Evolutionary conservation across 257 asterid genomes (phyloP).

Genomic region (Coffea canephora): DNA sequence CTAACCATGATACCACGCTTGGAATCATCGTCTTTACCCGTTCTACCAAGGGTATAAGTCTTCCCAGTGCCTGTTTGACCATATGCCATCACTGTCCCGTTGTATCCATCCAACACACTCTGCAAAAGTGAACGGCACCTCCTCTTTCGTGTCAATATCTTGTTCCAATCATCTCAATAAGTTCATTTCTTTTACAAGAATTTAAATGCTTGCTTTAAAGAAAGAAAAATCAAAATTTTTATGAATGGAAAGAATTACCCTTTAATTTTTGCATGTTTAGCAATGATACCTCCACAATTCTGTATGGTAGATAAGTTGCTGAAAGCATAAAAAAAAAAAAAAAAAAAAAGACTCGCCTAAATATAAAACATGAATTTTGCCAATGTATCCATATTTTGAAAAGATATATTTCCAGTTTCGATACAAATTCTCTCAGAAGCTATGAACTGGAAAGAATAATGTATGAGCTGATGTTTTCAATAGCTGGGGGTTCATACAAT

Average conservation of each 20-base stretch:
- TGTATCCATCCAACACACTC: conserved; percentile 90
- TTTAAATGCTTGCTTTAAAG: too few species aligned
- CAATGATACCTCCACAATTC: too few species aligned
- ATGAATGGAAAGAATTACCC: background rate
- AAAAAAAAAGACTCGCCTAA: too few species aligned
- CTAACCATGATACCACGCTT: conserved; percentile 95
- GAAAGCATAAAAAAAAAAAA: too few species aligned
- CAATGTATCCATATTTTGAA: too few species aligned
- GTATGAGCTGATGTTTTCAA: background rate
- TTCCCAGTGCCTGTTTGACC: conserved; percentile 97
- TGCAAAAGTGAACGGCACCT: conserved; percentile 38
- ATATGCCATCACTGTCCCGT: conserved; percentile 89
- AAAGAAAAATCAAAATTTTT: too few species aligned
- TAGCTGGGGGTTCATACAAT: background rate
- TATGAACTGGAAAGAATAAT: background rate
- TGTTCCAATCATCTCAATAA: background rate
- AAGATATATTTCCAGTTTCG: too few species aligned
- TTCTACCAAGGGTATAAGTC: conserved; percentile 77
- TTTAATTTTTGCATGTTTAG: background rate
- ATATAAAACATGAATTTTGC: too few species aligned
- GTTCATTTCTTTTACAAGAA: background rate
- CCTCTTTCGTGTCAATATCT: conserved; percentile 5
- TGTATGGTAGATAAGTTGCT: too few species aligned
- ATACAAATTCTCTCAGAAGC: background rate
- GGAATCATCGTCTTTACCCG: conserved; percentile 70